Conservation (phyloP, 208 protist genomes). For the Leishmania amazonensis region DNA sequence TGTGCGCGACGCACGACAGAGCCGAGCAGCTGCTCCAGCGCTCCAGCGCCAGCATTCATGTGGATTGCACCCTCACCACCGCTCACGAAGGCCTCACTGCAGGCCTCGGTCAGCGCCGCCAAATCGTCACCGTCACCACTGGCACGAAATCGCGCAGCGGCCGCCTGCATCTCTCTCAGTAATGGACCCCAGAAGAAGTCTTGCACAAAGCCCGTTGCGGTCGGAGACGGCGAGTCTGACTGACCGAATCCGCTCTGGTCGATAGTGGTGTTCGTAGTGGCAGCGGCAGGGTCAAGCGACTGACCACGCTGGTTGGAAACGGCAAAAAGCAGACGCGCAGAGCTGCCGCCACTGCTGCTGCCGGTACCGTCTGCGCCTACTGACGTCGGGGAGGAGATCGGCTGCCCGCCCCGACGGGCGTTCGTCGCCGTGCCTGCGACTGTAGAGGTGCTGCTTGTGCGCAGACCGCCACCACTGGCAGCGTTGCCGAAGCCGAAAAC, state of each 20-base stretch:
- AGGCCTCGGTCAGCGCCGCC: not conserved
- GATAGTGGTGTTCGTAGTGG: not conserved
- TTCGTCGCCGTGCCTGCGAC: not conserved
- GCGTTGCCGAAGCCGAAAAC: constrained; percentile 61
- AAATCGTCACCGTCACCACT: not conserved
- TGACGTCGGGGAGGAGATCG: not conserved
- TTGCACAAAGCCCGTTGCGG: not conserved
- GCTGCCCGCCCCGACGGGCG: not conserved
- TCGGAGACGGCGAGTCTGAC: not conserved
- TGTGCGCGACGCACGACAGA: constrained; percentile 47
- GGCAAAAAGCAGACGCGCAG: not conserved
- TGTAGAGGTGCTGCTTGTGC: not conserved
- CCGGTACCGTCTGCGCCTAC: not conserved
- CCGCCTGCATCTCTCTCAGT: constrained; percentile 14
- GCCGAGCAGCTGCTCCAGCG: constrained; percentile 33
- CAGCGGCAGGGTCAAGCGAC: not conserved
- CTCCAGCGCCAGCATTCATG: constrained; percentile 19
- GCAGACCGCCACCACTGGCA: not conserved
- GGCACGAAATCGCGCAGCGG: not conserved
- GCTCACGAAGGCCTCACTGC: not conserved
- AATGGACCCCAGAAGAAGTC: constrained; percentile 36
- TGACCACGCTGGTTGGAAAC: not conserved
- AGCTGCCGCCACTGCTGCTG: not conserved
- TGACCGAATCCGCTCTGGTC: not conserved
- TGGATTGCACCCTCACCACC: constrained; percentile 9